A percentile compares a stretch with the other conserved stretches of the same genome.
Conservation (phyloP, 176 grass and related monocot species). For the Oryza punctata region DNA sequence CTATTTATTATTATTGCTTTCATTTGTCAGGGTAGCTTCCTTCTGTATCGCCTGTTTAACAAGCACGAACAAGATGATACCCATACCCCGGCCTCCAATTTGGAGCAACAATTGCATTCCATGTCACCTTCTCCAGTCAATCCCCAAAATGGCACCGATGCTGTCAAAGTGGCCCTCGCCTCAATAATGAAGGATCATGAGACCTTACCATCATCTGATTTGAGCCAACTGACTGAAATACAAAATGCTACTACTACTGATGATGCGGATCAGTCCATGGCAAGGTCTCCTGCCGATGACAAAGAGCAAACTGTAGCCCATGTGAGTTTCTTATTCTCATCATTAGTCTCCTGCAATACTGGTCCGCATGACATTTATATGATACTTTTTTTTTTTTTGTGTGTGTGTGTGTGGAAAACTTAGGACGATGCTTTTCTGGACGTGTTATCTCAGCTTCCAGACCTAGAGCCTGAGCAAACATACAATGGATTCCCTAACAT, state of each 20-base stretch:
- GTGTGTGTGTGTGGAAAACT: neutral
- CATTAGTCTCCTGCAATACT: neutral
- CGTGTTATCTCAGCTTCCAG: constrained; percentile 36
- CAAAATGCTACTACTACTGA: neutral
- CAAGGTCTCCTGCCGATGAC: no score
- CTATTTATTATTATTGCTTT: constrained; percentile 14
- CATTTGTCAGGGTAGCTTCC: constrained; percentile 53
- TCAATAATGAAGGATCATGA: neutral
- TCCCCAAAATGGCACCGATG: neutral
- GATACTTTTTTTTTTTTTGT: neutral
- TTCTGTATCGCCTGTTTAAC: constrained; percentile 70
- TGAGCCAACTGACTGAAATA: neutral
- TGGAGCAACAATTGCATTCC: constrained; percentile 16
- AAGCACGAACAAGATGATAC: constrained; percentile 51
- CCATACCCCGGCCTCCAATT: neutral
- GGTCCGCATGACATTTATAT: neutral
- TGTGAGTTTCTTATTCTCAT: neutral
- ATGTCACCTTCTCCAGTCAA: constrained; percentile 30
- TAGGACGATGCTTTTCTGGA: constrained; percentile 32
- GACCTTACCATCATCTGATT: neutral
- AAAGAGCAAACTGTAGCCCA: neutral
- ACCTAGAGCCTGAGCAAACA: constrained; percentile 34
- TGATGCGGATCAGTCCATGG: no score
- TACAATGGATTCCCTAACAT: constrained; percentile 38
- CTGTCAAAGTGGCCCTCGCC: neutral